These are phyloP conservation scores for Rhinocladiella similis DNA, from an alignment of 2,329 filamentous ascomycete species.

Conservation along the genomic window DNA sequence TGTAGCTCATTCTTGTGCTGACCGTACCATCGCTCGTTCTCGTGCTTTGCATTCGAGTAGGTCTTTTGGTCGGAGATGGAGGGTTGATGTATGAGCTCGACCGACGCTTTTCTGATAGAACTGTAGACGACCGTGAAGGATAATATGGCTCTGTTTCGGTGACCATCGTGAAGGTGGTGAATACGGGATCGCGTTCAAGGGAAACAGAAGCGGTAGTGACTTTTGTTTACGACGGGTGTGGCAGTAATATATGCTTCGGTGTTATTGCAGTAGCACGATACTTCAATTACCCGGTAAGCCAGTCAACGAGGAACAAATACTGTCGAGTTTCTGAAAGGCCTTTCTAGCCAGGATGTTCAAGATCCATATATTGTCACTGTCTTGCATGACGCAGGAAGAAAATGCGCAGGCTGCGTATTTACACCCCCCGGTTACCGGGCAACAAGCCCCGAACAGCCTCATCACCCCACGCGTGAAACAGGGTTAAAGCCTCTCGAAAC, in stretches of 20 bases:
- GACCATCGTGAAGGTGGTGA: conserved; percentile 14
- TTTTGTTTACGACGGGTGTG: conserved; percentile 7
- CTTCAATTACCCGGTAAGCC: neutral
- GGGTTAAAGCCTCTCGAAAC: too few relatives aligned
- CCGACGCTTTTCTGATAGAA: conserved; percentile 28
- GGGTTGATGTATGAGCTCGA: conserved; percentile 25
- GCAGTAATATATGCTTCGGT: conserved; percentile 19
- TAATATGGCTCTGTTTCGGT: conserved; percentile 16
- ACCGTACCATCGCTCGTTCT: conserved; percentile 86
- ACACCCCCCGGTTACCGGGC: too few relatives aligned
- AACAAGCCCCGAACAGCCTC: too few relatives aligned
- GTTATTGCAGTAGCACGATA: conserved; percentile 5
- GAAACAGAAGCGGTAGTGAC: neutral
- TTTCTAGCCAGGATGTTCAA: neutral
- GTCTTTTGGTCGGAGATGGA: conserved; percentile 44
- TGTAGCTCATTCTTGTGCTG: conserved; percentile 75
- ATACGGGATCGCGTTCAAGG: neutral
- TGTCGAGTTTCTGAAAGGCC: too few relatives aligned
- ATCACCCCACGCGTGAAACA: too few relatives aligned
- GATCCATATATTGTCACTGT: neutral
- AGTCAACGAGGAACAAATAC: conserved; percentile 1
- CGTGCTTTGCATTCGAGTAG: conserved; percentile 52
- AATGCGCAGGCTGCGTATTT: neutral
- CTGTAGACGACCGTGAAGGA: conserved; percentile 22
- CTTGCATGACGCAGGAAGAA: conserved; percentile 2